Evolutionary conservation across 2,329 filamentous ascomycete species (phyloP).

Genomic region (Microdochium nivale): DNA sequence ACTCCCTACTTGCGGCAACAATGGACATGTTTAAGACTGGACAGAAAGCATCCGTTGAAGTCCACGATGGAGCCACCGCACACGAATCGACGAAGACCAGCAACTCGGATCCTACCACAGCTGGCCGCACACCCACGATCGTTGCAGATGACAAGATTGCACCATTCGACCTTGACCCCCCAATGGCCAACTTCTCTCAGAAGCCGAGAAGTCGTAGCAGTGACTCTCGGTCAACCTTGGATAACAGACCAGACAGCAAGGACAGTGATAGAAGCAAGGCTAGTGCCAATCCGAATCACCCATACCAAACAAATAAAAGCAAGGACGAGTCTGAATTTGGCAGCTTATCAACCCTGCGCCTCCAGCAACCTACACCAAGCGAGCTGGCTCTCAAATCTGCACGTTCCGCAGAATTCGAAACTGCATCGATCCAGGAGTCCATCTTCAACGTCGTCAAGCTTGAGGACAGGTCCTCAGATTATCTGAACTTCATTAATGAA

Average conservation of each 20-base stretch:
- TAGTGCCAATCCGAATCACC: not conserved
- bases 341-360: not conserved
- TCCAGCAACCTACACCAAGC: not conserved
- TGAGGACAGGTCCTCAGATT: conserved; percentile 15
- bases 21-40: not conserved
- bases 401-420: not conserved
- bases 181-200: not conserved
- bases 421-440: not conserved
- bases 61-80: not conserved
- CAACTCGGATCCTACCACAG: not conserved
- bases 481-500: conserved; percentile 19
- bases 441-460: conserved; percentile 6
- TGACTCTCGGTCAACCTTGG: not conserved
- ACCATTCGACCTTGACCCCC: not conserved
- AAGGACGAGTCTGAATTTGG: not conserved
- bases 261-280: not conserved
- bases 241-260: not conserved
- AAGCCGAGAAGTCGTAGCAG: not conserved
- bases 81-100: not conserved
- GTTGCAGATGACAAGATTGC: not conserved
- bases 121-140: not conserved
- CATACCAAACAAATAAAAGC: not conserved
- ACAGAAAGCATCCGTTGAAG: not conserved
- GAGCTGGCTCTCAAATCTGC: not conserved
- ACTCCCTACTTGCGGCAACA: not conserved